Evolutionary conservation across 495 filamentous ascomycete genomes (phyloP), one percentile per base, ranked within the genome.

Genomic region (Penicillium odoratum): DNA sequence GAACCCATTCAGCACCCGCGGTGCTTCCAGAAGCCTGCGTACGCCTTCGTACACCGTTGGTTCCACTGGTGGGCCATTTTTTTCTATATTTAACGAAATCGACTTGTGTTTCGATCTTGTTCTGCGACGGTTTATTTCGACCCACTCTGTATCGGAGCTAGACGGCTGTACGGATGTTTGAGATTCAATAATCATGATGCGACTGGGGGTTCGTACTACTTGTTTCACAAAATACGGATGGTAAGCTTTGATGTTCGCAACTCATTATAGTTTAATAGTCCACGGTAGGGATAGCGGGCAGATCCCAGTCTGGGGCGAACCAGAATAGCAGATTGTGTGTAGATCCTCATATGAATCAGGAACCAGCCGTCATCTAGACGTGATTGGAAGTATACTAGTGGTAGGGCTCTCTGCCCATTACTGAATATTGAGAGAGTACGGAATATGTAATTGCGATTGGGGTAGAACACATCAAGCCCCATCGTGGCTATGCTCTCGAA

Each of bases 61-160:
- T 49, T 40, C 38, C 38, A 40, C 38, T n/a, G 4, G 44, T 49
- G 58, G 51, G 36, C 54, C 42, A 9, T 31, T 30, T 4, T 15
- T 25, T 58, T 48, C 60, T 62, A 62, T 63, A 63, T 44, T 56
- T 63, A 59, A 53, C 36, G 38, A 42, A 28, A 53, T 31, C 49
- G 30, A 25, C 38, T 28, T 11, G 43, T 53, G 56, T 48, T 48
- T 53, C 44, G 53, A 57, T 46, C 26, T n/a, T 40, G 60, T 59
- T 51, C 15, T 50, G 48, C 16, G 48, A 25, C 10, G 25, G 29
- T 38, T n/a, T 26, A 4, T 21, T 15, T 53, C 49, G 53, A 56
- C 50, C 61, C 61, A 63, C 60, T 45, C 29, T 28, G 60, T 59
- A 58, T 62, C 43, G 56, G 55, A 53, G 51, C 50, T 56, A 61